phyloP scores from a whole-genome alignment of 768 basidiomycete genomes.

The Agaricus sinodeliciosus region DNA sequence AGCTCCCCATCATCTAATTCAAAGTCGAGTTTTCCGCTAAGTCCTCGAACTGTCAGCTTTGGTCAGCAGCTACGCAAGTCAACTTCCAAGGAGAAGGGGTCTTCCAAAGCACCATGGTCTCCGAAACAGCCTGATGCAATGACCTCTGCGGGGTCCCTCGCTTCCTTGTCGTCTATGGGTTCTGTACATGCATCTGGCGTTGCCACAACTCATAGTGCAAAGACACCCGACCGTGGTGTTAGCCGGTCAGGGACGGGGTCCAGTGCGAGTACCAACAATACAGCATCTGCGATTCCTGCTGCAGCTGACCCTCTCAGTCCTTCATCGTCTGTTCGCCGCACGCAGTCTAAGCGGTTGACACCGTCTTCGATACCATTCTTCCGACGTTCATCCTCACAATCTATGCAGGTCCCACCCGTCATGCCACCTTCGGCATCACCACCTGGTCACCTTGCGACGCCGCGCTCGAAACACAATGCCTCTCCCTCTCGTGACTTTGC shows the following conservation, averaged over 20 bases:
- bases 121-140: conserved; percentile 70
- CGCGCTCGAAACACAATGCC: conserved; percentile 33
- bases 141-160: conserved; percentile 70
- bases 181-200: conserved; percentile 50
- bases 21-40: conserved; percentile 47
- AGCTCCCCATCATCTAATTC: conserved; percentile 57
- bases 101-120: conserved; percentile 54
- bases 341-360: conserved; percentile 75
- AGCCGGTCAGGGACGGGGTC: conserved; percentile 75
- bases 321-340: conserved; percentile 58
- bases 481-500: conserved; percentile 51
- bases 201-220: conserved; percentile 34
- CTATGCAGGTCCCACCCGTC: conserved; percentile 61
- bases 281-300: conserved; percentile 46
- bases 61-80: conserved; percentile 65
- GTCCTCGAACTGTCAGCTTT: conserved; percentile 62
- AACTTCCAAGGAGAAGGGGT: conserved; percentile 57
- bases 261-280: conserved; percentile 64
- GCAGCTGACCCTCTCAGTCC: conserved; percentile 66
- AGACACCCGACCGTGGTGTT: conserved; percentile 56
- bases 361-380: conserved; percentile 94
- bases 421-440: conserved; percentile 46
- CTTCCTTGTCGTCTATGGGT: conserved; percentile 68
- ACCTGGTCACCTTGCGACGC: conserved; percentile 37
- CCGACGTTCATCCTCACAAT: conserved; percentile 85